Evolutionary conservation across 1,139 yeast genomes (phyloP), one percentile per base, ranked within the genome.

Genomic region (Saccharomyces hybrid): DNA sequence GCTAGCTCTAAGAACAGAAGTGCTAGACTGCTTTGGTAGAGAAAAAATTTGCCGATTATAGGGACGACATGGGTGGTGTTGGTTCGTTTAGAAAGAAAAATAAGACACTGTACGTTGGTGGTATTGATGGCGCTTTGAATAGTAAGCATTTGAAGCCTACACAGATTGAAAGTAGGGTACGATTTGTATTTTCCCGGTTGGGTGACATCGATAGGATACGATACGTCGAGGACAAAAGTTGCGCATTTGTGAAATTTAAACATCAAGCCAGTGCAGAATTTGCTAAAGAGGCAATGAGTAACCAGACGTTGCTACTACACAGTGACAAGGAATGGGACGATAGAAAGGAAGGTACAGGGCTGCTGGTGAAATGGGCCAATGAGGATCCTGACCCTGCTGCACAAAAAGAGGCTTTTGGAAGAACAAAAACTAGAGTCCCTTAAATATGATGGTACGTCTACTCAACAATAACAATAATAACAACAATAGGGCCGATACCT

Each of bases 21-120:
- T 62, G 0, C 29, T 60, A 26, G 99, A 93, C 71, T 91, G 98
- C 64, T 93, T 93, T 75, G 98, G 98, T 0, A 75, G 99, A 56
- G 96, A 88, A 66, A 66, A 88, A 86, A 68, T 86, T 87, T 58
- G 77, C 88, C 0, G 87, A 83, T 48, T 88, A 88, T 66, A 75
- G 90, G 60, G 97, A 91, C 61, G 99, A 93, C 70, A 89, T 90
- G 97, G 84, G 87, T 48, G 99, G 98, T 24, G 86, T 89, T 2
- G 99, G 98, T 0, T 83, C 91, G n/a, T 84, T 91, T 65, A 77
- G 80, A 61, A 73, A 78, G 42, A 76, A 76, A 27, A 91, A 90
- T 67, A 73, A 84, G 55, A 89, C 97, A 0, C 68, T 93, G 8
- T 91, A 86, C 65, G 79, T 93, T 2, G 95, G 96, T 21, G 84